Conservation (phyloP, 202 grass and related monocot genomes). For the Setaria italica region DNA sequence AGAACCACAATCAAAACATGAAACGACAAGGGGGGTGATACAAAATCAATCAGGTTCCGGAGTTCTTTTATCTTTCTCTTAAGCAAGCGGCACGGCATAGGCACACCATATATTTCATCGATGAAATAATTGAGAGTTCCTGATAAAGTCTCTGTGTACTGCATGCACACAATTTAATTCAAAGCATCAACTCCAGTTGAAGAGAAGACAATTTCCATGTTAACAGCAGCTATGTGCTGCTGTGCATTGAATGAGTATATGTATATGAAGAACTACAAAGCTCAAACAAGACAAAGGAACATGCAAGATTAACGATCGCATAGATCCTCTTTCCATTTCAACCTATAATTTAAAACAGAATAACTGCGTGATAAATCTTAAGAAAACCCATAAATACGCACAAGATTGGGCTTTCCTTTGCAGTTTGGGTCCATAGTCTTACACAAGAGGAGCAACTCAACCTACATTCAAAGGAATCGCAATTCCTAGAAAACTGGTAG, state of each 20-base stretch:
- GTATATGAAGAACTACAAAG: neutral
- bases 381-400: neutral
- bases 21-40: neutral
- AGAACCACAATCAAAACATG: slow-evolving; percentile 7
- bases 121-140: neutral
- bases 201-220: neutral
- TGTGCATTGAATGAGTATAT: neutral
- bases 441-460: neutral
- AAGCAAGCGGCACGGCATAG: neutral
- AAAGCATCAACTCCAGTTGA: neutral
- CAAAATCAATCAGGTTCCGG: neutral
- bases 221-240: neutral
- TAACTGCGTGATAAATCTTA: neutral
- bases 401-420: neutral
- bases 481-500: neutral
- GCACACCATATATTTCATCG: neutral
- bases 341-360: neutral
- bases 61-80: neutral
- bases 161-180: neutral
- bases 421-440: slow-evolving; percentile 1
- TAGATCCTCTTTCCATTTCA: neutral
- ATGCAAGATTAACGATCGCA: neutral
- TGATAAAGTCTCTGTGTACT: neutral
- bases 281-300: slow-evolving; percentile 1
- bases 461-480: neutral